Evolutionary conservation across 768 basidiomycete species (phyloP), one percentile per base, ranked within the genome.

Genomic region (Russula griseocarnosa): DNA sequence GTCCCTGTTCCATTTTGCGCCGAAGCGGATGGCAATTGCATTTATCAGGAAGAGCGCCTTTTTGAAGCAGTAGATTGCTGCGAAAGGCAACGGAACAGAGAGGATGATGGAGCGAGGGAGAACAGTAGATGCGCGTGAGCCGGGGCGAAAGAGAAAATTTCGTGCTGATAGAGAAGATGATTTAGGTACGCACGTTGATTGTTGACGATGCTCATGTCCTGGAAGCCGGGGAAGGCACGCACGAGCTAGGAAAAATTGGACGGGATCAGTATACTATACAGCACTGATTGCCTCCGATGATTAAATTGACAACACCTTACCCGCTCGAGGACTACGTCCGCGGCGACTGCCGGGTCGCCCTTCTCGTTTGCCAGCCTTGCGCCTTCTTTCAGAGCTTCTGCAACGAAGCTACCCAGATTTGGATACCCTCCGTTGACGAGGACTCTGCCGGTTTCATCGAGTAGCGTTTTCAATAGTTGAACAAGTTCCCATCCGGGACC

Each of bases 31-130:
- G 28, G 74, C 75, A 56, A 94, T 75, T 28, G 84, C 86, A 66
- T 90, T 84, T 57, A 93, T 77, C 57, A 94, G 81, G 74, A 92
- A 92, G 36, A 96, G 77, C 2, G 89, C 92, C 71, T 94, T 96
- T 75, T 93, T 94, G 81, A 93, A 92, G 71, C 90, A 84, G 75
- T 92, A 94, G 26, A 93, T 79, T n/a, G 83, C 90, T 92, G 68
- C 11, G 46, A 47, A 47, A 13, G 46, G 46, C 46, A 47, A 47
- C 46, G 46, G 46, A 24, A 10, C 38, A 40, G 22, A 9, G 42
- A 44, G 0, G 40, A 11, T 32, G 18, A 6, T 14, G 32, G 34
- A 34, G 11, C 11, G 32, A 18, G 26, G 51, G 44, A 44, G 5
- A 34, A 53, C 20, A 9, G 47, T 34, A 22, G 46, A 40, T 30